Evolutionary conservation across 345 rosid genomes (phyloP), one percentile per base, ranked within the genome.

Genomic region (Theobroma cacao): DNA sequence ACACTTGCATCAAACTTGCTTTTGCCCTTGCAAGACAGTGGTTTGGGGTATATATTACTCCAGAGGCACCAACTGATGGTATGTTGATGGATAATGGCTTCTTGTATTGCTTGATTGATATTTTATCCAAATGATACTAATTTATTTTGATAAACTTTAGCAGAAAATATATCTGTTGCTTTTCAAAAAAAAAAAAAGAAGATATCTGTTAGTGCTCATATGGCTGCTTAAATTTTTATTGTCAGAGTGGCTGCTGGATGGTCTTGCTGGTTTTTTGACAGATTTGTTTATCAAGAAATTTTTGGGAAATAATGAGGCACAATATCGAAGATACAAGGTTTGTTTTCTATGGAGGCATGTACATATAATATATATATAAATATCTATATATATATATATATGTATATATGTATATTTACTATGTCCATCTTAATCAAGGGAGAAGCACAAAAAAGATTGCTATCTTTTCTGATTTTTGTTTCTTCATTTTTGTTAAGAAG

Each of bases 231-330:
- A n/a, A 22, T 79, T 67, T 65, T 72, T 73, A n/a, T 75, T 82
- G 67, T 80, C 89, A 96, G 99, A 91, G 76, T 96, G 99, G 99
- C 90, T 96, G 81, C 86, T 96, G 84, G 98, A 96, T 81, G 99
- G 98, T 59, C 97, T 96, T 78, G 94, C 99, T 80, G 96, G 94
- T 71, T 96, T 91, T 87, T 84, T 96, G 78, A 91, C 94, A 0
- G 99, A 96, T 88, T 86, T 90, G 83, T 96, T 89, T 77, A 89
- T 90, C 84, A 96, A 96, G 90, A 92, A 89, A 79, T 90, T 90
- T 84, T 89, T 96, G 81, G 99, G 99, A 83, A 94, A 96, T 80
- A 96, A 96, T 72, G 99, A 96, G 87, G 98, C 95, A 53, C 87
- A 97, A 10, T 96, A 91, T 78, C 87, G 97, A 62, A 87, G 99